phyloP scores from a whole-genome alignment of 2,329 filamentous ascomycete species.

The Beauveria scarabaeidicola region DNA sequence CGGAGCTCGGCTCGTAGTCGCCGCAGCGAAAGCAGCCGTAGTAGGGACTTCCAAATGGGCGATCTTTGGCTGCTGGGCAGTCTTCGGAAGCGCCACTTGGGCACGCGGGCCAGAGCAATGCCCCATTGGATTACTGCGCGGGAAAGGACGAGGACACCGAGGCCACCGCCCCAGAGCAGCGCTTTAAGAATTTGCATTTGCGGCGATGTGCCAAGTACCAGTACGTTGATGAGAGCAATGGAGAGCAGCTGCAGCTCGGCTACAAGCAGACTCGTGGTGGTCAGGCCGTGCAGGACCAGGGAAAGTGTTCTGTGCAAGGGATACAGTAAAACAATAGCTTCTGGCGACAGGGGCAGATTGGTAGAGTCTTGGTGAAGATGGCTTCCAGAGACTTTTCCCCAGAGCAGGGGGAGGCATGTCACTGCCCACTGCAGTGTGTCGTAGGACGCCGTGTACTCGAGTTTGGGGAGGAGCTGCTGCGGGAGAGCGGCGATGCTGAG shows the following conservation, averaged over 20 bases:
- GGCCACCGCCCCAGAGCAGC: constrained; percentile 74
- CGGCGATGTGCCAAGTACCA: constrained; percentile 69
- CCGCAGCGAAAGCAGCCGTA: constrained; percentile 35
- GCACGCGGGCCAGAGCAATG: constrained; percentile 76
- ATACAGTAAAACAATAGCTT: constrained; percentile 60
- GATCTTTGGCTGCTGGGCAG: constrained; percentile 29
- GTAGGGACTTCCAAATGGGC: constrained; percentile 31
- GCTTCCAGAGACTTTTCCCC: constrained; percentile 21
- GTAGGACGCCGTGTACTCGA: constrained; percentile 46
- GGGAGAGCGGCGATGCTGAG: constrained; percentile 73
- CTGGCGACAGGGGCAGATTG: constrained; percentile 35
- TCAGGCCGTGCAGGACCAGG: constrained; percentile 66
- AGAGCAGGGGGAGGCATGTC: constrained; percentile 57
- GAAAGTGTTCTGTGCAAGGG: constrained; percentile 75
- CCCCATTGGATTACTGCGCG: constrained; percentile 72
- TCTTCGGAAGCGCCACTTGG: constrained; percentile 78
- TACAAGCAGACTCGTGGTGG: constrained; percentile 78
- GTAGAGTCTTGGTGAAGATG: constrained; percentile 27
- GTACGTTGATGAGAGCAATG: constrained; percentile 69
- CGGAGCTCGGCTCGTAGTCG: constrained; percentile 35
- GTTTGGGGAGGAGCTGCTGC: constrained; percentile 59
- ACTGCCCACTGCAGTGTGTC: constrained; percentile 72
- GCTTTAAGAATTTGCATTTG: constrained; percentile 80
- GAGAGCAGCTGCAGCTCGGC: constrained; percentile 86
- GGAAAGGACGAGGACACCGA: constrained; percentile 66